phyloP scores from a whole-genome alignment of 1,284 basidiomycete genomes.

The Sporisorium iseilematis-ciliati region DNA sequence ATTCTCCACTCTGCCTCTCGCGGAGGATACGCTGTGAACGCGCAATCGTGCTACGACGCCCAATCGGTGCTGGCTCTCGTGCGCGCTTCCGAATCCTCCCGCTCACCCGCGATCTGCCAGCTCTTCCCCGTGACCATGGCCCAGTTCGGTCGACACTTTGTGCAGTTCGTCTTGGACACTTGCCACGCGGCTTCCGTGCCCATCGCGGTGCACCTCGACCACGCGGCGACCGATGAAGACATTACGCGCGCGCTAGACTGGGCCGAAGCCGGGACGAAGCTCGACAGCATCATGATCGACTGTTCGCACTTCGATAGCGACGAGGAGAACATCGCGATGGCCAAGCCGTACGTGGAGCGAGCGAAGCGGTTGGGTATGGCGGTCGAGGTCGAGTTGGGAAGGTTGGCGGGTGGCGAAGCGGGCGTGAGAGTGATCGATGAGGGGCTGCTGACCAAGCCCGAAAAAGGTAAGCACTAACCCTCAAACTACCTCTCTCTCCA shows the following conservation, averaged over 20 bases:
- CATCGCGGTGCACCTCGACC: conserved; percentile 52
- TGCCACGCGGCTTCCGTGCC: conserved; percentile 44
- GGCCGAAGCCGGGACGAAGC: conserved; percentile 35
- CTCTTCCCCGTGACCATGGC: conserved; percentile 54
- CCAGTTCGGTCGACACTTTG: conserved; percentile 51
- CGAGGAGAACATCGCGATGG: conserved; percentile 51
- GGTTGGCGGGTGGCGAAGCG: conserved; percentile 72
- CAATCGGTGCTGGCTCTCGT: conserved; percentile 48
- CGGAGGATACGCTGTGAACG: conserved; percentile 47
- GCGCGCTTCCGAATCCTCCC: conserved; percentile 28
- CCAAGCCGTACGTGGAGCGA: conserved; percentile 48
- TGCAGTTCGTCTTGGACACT: conserved; percentile 31
- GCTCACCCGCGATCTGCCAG: conserved; percentile 43
- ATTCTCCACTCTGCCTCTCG: conserved; percentile 32
- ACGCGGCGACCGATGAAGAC: conserved; percentile 45
- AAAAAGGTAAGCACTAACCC: conserved; percentile 42
- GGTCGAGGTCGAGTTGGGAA: conserved; percentile 72
- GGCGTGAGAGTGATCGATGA: conserved; percentile 72
- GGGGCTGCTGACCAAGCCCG: conserved; percentile 71
- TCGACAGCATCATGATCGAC: conserved; percentile 57
- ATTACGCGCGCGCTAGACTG: conserved; percentile 37
- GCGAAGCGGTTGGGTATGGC: conserved; percentile 70
- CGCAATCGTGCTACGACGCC: conserved; percentile 47
- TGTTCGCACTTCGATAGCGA: conserved; percentile 47
- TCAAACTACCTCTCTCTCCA: too few relatives aligned